Evolutionary conservation across 352 stramenopile species (phyloP).

Genomic region (Phytophthora niederhauseri): DNA sequence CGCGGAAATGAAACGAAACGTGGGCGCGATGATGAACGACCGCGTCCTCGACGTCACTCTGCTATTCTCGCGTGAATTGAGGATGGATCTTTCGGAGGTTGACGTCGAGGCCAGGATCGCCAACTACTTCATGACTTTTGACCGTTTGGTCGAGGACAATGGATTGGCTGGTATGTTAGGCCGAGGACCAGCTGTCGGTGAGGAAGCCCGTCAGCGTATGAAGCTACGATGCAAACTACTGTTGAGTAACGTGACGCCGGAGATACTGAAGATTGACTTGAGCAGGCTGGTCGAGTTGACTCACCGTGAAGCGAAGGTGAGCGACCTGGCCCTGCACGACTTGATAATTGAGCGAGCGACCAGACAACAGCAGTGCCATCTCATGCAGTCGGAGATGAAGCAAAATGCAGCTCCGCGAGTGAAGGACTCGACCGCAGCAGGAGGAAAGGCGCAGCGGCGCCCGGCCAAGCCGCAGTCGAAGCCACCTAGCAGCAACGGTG

Average conservation of each 20-base stretch:
- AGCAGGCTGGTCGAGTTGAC: neutral
- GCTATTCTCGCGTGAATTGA: constrained; percentile 12
- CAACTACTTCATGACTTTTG: constrained; percentile 19
- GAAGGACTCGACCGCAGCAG: neutral
- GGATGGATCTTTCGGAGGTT: constrained; percentile 6
- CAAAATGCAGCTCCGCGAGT: neutral
- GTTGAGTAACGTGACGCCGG: neutral
- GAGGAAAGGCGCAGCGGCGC: neutral
- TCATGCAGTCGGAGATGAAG: neutral
- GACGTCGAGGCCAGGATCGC: constrained; percentile 20
- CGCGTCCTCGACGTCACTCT: constrained; percentile 5
- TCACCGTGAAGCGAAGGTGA: neutral
- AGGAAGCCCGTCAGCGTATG: too few relatives aligned
- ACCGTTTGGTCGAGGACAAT: too few relatives aligned
- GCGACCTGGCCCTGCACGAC: neutral
- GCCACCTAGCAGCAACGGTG: neutral
- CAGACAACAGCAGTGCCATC: neutral
- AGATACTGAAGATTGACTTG: neutral
- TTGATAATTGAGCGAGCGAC: neutral
- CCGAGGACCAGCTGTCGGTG: too few relatives aligned
- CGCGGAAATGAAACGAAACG: constrained; percentile 18
- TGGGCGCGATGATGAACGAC: constrained; percentile 14
- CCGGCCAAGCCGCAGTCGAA: neutral
- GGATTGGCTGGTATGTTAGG: too few relatives aligned
- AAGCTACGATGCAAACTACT: neutral